These are phyloP conservation scores for Quercus lobata DNA, from an alignment of 331 rosid genomes.

Conservation along the genomic window DNA sequence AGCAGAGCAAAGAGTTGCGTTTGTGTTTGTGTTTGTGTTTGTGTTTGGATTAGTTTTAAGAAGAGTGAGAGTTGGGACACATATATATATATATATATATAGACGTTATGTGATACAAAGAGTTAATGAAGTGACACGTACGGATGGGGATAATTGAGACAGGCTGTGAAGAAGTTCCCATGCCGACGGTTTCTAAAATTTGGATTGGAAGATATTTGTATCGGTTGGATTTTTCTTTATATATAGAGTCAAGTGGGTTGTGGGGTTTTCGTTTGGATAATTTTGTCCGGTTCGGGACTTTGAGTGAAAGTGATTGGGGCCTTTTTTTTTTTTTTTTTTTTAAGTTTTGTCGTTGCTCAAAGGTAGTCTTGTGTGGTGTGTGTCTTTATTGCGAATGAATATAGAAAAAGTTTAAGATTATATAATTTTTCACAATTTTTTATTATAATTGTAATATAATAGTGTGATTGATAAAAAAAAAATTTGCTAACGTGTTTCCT, in stretches of 20 bases:
- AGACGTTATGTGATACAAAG: not conserved
- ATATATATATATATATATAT: not conserved
- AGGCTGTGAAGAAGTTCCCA: constrained; percentile 21
- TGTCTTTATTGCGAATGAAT: too few relatives aligned
- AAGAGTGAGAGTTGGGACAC: too few relatives aligned
- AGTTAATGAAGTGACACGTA: constrained; percentile 2
- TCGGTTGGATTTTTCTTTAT: not conserved
- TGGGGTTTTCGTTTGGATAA: not conserved
- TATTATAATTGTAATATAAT: accelerated
- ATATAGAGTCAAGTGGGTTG: not conserved
- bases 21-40: too few relatives aligned
- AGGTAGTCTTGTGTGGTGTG: too few relatives aligned
- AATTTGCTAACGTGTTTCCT: too few relatives aligned
- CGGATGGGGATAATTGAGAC: constrained; percentile 20
- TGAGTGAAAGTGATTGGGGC: not conserved
- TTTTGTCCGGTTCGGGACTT: constrained; percentile 17
- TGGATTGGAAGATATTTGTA: constrained; percentile 8
- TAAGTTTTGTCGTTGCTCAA: too few relatives aligned
- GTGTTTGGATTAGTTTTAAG: too few relatives aligned
- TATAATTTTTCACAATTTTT: too few relatives aligned
- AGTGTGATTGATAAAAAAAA: too few relatives aligned
- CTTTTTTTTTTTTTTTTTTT: accelerated
- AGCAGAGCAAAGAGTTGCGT: too few relatives aligned
- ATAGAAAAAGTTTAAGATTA: accelerated
- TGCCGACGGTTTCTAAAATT: constrained; percentile 27